Base-by-base conservation (phyloP, 2,329 filamentous ascomycete species). In the Elsinoe batatas region DNA sequence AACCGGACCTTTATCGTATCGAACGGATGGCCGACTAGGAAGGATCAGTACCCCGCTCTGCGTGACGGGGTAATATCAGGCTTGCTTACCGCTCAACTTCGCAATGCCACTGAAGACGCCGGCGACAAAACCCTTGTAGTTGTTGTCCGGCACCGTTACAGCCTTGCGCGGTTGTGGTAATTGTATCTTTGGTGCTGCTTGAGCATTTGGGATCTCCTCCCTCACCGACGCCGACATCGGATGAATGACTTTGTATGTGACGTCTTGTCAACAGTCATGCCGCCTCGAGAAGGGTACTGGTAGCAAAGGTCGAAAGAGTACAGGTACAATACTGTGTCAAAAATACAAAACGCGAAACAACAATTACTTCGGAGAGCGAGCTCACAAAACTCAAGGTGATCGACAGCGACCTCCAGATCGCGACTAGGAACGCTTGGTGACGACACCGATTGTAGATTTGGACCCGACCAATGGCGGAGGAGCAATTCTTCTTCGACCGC, bases 1-100 rank as follows among this genome's bases (percentile, higher is more conserved):
- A 98, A 77, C 32, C 93, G 88, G 54, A 97, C 91, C 73, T 98
- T 98, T 70, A 98, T 82, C 0, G 93, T 97, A 72, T 98, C 93
- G 74, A 98, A 97, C 20, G 81, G 81, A 71, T 84, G 81, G 30
- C 81, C 81, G 60, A 80, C 75, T 82, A 18, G 2, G 10, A 8
- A 47, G 15, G 30, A 30, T 55, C 17, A 46, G 53, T 55, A 42
- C 18, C 20, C 20, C 20, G 17, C 26, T 22, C 17, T 37, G 36
- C 18, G 17, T n/a, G 32, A 18, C 8, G 4, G 33, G 7, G 11
- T 13, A 46, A n/a, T 11, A 15, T 1, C 13, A 12, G 13, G 15
- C 3, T 36, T 15, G 72, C 79, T 63, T 71, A 91, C 89, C 88
- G 64, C 81, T 82, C 57, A 96, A 75, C 74, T 97, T 97, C 57